Evolutionary conservation across 2,329 filamentous ascomycete species (phyloP), one percentile per base, ranked within the genome.

Genomic region (Aspergillus pseudoterreus): DNA sequence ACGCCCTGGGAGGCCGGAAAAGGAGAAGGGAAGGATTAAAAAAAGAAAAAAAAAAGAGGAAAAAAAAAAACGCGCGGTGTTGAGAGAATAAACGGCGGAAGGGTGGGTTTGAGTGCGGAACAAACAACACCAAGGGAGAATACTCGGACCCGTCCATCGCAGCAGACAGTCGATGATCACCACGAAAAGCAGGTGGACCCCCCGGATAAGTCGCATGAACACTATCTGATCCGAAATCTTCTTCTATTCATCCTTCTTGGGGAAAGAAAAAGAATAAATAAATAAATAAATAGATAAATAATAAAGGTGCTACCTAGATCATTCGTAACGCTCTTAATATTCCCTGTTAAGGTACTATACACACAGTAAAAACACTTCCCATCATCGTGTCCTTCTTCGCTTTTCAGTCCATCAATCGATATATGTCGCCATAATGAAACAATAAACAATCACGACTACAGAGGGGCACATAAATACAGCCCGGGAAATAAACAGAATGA

Each of bases 391-490:
- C 17, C 38, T 21, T 9, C 15, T 22, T 42, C 19, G n/a, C 39
- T 42, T 42, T 42, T 42, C 19, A 21, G 35, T 42, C 30, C 45
- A 30, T 49, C 50, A 42, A 22, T 42, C 39, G 6, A 42, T 42
- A 42, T 42, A 38, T 6, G 43, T 22, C 32, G 46, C 49, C 47
- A 49, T 47, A n/a, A 51, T 38, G 21, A 44, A 38, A 49, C 27
- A 46, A 43, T 36, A 35, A 6, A 38, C 6, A 30, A 30, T 22
- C 27, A 30, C 27, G 11, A 41, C 44, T 43, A 53, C 39, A 42
- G 22, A 42, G 39, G 15, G n/a, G 33, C 11, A 15, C 15, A 38
- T 38, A 21, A 36, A 35, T 15, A 44, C 17, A 38, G 45, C n/a
- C 27, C 27, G 27, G 24, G 27, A 30, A 30, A 30, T 30, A 30